phyloP scores from a whole-genome alignment of 768 basidiomycete genomes.

The Pisolithus tinctorius region DNA sequence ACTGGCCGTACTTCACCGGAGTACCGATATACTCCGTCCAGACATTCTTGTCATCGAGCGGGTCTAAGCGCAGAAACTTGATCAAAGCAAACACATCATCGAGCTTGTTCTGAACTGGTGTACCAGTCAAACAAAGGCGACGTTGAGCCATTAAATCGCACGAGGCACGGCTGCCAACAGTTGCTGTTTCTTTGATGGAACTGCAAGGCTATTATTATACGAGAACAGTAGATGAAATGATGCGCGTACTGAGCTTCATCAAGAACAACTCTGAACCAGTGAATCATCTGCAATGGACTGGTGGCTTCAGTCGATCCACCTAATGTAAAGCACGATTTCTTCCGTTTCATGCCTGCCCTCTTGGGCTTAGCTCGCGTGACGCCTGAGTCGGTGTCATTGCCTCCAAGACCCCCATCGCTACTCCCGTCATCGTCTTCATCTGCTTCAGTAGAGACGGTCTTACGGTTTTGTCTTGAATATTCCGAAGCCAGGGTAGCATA shows the following conservation, averaged over 20 bases:
- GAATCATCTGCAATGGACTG: constrained; percentile 86
- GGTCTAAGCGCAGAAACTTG: constrained; percentile 88
- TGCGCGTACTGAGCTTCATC: constrained; percentile 91
- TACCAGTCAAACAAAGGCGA: constrained; percentile 92
- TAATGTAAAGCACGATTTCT: constrained; percentile 42
- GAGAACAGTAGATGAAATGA: background rate
- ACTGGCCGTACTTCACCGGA: constrained; percentile 88
- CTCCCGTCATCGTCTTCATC: constrained; percentile 62
- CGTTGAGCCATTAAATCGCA: constrained; percentile 94
- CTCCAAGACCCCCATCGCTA: constrained; percentile 57
- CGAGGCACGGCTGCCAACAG: constrained; percentile 90
- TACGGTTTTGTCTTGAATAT: constrained; percentile 82
- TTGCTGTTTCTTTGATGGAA: constrained; percentile 93
- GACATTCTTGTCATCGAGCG: constrained; percentile 86
- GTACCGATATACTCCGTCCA: constrained; percentile 94
- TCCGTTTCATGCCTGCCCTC: constrained; percentile 61
- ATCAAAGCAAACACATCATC: constrained; percentile 97
- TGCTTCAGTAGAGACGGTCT: constrained; percentile 47
- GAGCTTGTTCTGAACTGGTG: constrained; percentile 97
- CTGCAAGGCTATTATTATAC: constrained; percentile 34
- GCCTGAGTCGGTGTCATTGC: constrained; percentile 59
- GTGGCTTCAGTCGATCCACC: constrained; percentile 43
- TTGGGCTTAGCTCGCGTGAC: constrained; percentile 58
- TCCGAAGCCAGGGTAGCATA: constrained; percentile 95
- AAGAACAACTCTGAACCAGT: constrained; percentile 94